Evolutionary conservation across 2,329 filamentous ascomycete genomes (phyloP).

Genomic region (Trichoderma sp.): DNA sequence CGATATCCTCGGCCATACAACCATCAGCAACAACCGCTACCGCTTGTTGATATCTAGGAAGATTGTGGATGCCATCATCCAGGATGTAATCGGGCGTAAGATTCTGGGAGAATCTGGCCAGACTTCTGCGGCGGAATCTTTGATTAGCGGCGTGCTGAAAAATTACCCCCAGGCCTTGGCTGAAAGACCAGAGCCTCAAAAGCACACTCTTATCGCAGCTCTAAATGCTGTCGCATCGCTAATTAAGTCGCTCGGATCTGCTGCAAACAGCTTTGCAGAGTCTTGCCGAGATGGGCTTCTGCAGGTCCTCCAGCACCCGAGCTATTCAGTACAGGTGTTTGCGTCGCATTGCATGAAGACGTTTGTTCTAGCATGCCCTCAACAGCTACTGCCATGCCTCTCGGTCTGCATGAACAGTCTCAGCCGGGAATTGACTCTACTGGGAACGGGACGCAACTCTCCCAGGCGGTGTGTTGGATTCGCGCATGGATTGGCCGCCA

Average conservation of each 20-base stretch:
- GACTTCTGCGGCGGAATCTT: slow-evolving; percentile 70
- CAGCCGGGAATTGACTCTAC: slow-evolving; percentile 75
- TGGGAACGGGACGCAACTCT: slow-evolving; percentile 72
- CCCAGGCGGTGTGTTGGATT: slow-evolving; percentile 84
- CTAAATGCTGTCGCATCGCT: slow-evolving; percentile 77
- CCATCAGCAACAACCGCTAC: slow-evolving; percentile 80
- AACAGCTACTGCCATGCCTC: slow-evolving; percentile 84
- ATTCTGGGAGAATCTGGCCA: slow-evolving; percentile 90
- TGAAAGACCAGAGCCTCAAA: slow-evolving; percentile 83
- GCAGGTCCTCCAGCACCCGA: slow-evolving; percentile 89
- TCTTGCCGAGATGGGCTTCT: slow-evolving; percentile 80
- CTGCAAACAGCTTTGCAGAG: slow-evolving; percentile 75
- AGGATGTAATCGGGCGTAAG: slow-evolving; percentile 75
- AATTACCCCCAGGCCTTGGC: slow-evolving; percentile 89
- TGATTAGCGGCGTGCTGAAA: slow-evolving; percentile 87
- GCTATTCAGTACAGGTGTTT: slow-evolving; percentile 92
- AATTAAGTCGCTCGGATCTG: slow-evolving; percentile 76
- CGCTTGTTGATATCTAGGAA: slow-evolving; percentile 79
- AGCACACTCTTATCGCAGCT: slow-evolving; percentile 76
- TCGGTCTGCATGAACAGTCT: slow-evolving; percentile 97
- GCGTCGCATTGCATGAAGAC: slow-evolving; percentile 80
- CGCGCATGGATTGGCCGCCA: slow-evolving; percentile 84
- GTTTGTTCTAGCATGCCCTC: slow-evolving; percentile 86
- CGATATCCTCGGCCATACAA: slow-evolving; percentile 73
- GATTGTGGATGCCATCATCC: slow-evolving; percentile 78